A percentile compares a stretch with the other conserved stretches of the same genome.
Conservation (phyloP, 257 asterid genomes). For the Solanum verrucosum region DNA sequence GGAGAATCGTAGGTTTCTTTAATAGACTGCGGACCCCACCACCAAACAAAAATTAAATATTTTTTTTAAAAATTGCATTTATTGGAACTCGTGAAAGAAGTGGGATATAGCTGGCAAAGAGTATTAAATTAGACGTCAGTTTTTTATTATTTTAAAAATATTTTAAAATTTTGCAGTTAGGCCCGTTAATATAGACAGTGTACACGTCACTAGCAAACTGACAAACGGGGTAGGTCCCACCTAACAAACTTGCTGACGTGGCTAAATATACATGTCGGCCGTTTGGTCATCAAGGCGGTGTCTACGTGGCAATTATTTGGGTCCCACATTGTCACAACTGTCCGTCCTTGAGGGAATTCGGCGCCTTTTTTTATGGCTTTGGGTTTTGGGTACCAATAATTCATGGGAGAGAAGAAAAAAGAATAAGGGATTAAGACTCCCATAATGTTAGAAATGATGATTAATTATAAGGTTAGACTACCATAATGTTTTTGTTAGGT, state of each 20-base stretch:
- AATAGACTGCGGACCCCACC: not conserved
- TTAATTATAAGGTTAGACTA: not conserved
- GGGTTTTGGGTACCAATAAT: slow-evolving; percentile 18
- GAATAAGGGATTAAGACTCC: not conserved
- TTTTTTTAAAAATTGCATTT: not conserved
- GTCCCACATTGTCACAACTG: not conserved
- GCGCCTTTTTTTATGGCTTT: slow-evolving; percentile 10
- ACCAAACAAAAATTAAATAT: not conserved
- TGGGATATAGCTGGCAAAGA: slow-evolving; percentile 59
- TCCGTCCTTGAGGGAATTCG: slow-evolving; percentile 1
- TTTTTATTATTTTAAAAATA: not conserved
- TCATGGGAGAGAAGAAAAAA: slow-evolving; percentile 2
- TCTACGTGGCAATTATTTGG: slow-evolving; percentile 18
- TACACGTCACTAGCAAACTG: slow-evolving; percentile 28
- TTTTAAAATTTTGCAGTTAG: slow-evolving; percentile 34
- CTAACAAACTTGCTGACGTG: slow-evolving; percentile 32
- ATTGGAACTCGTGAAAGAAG: slow-evolving; percentile 32
- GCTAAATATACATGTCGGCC: slow-evolving; percentile 28
- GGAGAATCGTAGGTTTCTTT: not conserved
- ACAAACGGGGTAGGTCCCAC: slow-evolving; percentile 7
- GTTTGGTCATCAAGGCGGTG: slow-evolving; percentile 12
- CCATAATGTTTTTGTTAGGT: not conserved
- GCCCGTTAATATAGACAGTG: slow-evolving; percentile 36
- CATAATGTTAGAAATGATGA: not conserved
- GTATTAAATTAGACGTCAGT: not conserved